A percentile compares a stretch with the other conserved stretches of the same genome.
These are phyloP conservation scores for Clarireedia hainanense DNA, from an alignment of 2,329 filamentous ascomycete species.

Conservation along the genomic window DNA sequence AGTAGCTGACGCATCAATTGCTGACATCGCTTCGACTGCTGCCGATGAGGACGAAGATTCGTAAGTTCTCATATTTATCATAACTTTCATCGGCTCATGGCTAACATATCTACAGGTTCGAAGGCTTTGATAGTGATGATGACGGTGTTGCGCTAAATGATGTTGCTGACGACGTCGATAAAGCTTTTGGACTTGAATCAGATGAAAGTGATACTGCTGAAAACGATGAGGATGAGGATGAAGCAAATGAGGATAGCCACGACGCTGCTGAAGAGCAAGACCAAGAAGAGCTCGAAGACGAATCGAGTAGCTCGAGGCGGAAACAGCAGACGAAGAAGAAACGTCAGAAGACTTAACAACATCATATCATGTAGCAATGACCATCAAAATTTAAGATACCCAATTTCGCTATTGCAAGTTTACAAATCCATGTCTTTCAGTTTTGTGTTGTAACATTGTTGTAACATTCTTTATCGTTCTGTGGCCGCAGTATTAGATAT, in stretches of 20 bases:
- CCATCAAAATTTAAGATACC: background rate
- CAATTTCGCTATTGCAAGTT: background rate
- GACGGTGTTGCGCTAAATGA: conserved; percentile 24
- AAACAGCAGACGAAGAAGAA: conserved; percentile 25
- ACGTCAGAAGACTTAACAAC: conserved; percentile 22
- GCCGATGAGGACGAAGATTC: conserved; percentile 26
- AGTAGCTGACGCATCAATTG: conserved; percentile 33
- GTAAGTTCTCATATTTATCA: background rate
- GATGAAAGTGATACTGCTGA: conserved; percentile 30
- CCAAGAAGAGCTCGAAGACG: conserved; percentile 23
- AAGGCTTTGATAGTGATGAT: conserved; percentile 40
- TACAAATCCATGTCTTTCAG: no score
- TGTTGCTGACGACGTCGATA: conserved; percentile 24
- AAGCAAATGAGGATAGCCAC: conserved; percentile 20
- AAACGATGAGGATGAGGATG: conserved; percentile 22
- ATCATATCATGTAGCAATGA: background rate
- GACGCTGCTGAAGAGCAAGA: conserved; percentile 26
- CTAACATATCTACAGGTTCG: conserved; percentile 30
- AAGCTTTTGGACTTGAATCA: conserved; percentile 27
- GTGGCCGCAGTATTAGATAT: no score
- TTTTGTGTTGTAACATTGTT: no score
- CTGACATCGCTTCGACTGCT: conserved; percentile 28
- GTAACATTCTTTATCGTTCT: no score
- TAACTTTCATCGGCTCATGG: no score
- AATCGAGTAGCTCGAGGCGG: conserved; percentile 15